Evolutionary conservation across 2,329 filamentous ascomycete genomes (phyloP).

Genomic region (Fusarium compactum): DNA sequence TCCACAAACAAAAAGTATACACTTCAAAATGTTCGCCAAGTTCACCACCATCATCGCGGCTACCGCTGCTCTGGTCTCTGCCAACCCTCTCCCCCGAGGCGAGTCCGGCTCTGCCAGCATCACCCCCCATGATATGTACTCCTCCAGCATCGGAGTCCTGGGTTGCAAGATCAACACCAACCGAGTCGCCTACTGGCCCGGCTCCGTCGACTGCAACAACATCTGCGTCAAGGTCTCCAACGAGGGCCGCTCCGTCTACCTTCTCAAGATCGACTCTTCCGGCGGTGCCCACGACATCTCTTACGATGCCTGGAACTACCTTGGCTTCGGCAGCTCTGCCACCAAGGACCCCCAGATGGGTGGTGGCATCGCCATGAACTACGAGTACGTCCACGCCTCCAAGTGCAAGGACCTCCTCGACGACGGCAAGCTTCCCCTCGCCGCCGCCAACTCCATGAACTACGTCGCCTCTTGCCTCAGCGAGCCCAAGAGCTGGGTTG

Average conservation of each 20-base stretch:
- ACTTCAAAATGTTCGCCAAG: slow-evolving; percentile 48
- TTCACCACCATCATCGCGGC: slow-evolving; percentile 50
- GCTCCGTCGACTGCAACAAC: slow-evolving; percentile 64
- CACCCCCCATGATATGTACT: slow-evolving; percentile 69
- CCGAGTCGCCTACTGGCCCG: slow-evolving; percentile 72
- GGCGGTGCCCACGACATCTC: slow-evolving; percentile 69
- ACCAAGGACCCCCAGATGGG: slow-evolving; percentile 59
- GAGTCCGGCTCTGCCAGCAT: slow-evolving; percentile 51
- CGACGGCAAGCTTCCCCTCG: slow-evolving; percentile 64
- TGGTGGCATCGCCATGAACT: slow-evolving; percentile 65
- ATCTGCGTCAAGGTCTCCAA: slow-evolving; percentile 67
- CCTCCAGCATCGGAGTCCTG: slow-evolving; percentile 68
- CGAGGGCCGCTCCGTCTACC: slow-evolving; percentile 63
- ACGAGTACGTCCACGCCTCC: slow-evolving; percentile 60
- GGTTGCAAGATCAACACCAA: slow-evolving; percentile 72
- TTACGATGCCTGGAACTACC: slow-evolving; percentile 73
- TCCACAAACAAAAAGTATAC: slow-evolving; percentile 32
- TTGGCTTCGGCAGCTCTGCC: slow-evolving; percentile 63
- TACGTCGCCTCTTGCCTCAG: slow-evolving; percentile 62
- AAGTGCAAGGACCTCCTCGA: slow-evolving; percentile 65
- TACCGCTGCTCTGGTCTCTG: slow-evolving; percentile 48
- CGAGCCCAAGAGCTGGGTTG: slow-evolving; percentile 62
- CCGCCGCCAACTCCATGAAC: slow-evolving; percentile 69
- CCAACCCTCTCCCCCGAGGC: slow-evolving; percentile 45
- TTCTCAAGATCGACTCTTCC: slow-evolving; percentile 69